phyloP scores from a whole-genome alignment of 305 asterid species.

The Andrographis paniculata region DNA sequence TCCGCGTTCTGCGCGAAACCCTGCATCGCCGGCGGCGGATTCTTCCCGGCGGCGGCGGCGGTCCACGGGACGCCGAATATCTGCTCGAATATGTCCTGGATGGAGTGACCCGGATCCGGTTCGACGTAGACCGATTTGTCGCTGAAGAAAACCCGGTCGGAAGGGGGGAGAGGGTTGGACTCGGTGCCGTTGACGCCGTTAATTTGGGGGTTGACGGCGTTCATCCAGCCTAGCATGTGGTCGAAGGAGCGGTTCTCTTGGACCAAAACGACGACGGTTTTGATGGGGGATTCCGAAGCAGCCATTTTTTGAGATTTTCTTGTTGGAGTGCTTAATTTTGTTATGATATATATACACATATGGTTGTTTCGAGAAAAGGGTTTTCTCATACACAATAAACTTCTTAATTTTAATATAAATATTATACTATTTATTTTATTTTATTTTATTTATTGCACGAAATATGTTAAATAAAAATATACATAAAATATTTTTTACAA shows the following conservation, averaged over 20 bases:
- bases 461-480: no score
- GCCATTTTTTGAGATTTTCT: no score
- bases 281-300: conserved; percentile 34
- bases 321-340: no score
- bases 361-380: no score
- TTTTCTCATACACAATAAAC: no score
- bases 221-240: conserved; percentile 89
- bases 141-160: conserved; percentile 37
- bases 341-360: no score
- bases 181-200: conserved; percentile 68
- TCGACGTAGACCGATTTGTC: conserved; percentile 67
- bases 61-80: conserved; percentile 35
- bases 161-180: conserved; percentile 47
- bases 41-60: not conserved
- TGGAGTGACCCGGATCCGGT: conserved; percentile 80
- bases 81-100: conserved; percentile 50
- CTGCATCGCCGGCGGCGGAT: conserved; percentile 48
- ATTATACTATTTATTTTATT: no score
- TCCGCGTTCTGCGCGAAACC: conserved; percentile 73
- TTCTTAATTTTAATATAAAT: no score
- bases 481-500: no score
- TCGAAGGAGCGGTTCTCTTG: conserved; percentile 80
- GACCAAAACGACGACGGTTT: conserved; percentile 61
- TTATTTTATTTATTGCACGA: no score
- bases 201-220: conserved; percentile 50